These are phyloP conservation scores for Angophora floribunda DNA, from an alignment of 345 rosid species.

Conservation along the genomic window DNA sequence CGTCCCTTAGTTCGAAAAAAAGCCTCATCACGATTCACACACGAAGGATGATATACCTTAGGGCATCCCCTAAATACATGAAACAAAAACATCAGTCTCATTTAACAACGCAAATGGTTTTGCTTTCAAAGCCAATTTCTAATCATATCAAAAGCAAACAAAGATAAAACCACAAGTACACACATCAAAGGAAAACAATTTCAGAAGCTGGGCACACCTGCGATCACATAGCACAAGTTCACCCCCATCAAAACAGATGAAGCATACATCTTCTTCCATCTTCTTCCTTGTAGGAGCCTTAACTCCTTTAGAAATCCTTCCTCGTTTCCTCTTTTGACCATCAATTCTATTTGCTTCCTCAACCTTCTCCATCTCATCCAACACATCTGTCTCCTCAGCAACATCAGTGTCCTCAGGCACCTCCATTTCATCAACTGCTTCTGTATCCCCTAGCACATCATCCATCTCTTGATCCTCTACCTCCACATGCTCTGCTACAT, in stretches of 20 bases:
- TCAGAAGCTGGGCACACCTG: slow-evolving; percentile 37
- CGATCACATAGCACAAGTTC: slow-evolving; percentile 95
- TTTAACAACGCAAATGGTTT: neutral
- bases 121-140: neutral
- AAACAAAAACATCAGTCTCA: neutral
- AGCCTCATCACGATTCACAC: slow-evolving; percentile 86
- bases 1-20: slow-evolving; percentile 80
- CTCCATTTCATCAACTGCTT: slow-evolving; percentile 6
- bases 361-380: slow-evolving; percentile 18
- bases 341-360: slow-evolving; percentile 32
- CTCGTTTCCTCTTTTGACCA: slow-evolving; percentile 72
- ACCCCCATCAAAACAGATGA: slow-evolving; percentile 97
- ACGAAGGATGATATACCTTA: slow-evolving; percentile 91
- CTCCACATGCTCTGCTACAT: neutral
- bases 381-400: slow-evolving; percentile 10
- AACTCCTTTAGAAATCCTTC: slow-evolving; percentile 30
- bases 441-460: neutral
- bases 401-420: slow-evolving; percentile 18
- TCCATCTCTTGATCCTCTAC: neutral
- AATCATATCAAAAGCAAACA: neutral
- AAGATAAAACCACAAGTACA: neutral
- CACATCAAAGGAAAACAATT: neutral
- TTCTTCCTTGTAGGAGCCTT: slow-evolving; percentile 53
- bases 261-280: slow-evolving; percentile 95
- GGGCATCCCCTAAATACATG: slow-evolving; percentile 80